Conservation (phyloP, 352 stramenopile genomes). For the Pythium aristosporum region DNA sequence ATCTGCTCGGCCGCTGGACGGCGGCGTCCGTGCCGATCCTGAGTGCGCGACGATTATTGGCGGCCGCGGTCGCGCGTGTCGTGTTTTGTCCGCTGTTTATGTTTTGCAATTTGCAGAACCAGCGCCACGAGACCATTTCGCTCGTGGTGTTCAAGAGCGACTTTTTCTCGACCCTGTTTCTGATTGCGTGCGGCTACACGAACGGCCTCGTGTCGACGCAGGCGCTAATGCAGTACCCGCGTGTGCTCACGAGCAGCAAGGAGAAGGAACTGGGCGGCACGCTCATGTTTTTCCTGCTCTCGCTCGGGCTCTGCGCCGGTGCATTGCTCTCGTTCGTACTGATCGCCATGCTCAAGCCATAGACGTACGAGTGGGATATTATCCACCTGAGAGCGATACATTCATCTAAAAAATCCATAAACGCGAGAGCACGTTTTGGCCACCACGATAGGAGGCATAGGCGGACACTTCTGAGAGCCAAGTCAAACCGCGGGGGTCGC, state of each 20-base stretch:
- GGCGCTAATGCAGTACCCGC: conserved; percentile 78
- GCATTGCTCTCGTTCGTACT: conserved; percentile 80
- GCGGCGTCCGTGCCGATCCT: conserved; percentile 39
- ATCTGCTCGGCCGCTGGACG: conserved; percentile 63
- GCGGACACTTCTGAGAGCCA: too few species aligned
- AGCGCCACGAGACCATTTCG: conserved; percentile 61
- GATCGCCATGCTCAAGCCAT: conserved; percentile 73
- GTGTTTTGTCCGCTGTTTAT: conserved; percentile 69
- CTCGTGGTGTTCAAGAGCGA: conserved; percentile 76
- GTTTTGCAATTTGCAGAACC: conserved; percentile 78
- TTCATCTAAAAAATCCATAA: too few species aligned
- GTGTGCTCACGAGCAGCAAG: conserved; percentile 43
- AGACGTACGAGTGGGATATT: conserved; percentile 2
- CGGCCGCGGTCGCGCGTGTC: conserved; percentile 39
- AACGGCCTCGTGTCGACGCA: conserved; percentile 75
- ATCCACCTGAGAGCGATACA: not conserved
- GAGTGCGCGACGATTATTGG: conserved; percentile 35
- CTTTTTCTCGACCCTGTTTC: conserved; percentile 52
- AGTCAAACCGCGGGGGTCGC: too few species aligned
- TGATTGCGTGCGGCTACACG: conserved; percentile 58
- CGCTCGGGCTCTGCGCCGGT: conserved; percentile 62
- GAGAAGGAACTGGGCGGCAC: conserved; percentile 76
- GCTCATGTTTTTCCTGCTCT: conserved; percentile 85
- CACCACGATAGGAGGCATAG: too few species aligned
- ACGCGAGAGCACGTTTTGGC: too few species aligned